Evolutionary conservation across 768 basidiomycete genomes (phyloP).

Genomic region (Collybia sp.): DNA sequence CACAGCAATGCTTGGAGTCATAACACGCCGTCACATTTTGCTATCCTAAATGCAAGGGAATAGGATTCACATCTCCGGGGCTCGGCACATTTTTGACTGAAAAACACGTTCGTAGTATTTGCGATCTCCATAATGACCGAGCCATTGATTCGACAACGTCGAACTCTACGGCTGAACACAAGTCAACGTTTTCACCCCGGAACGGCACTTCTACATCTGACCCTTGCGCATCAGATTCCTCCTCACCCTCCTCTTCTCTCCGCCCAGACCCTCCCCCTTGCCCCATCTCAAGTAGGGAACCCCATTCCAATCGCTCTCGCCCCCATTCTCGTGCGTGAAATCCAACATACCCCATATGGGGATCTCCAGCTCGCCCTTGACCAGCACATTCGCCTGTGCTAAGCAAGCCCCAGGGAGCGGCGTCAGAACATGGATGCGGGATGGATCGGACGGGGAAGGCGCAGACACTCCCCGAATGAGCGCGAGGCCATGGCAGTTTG

Average conservation of each 20-base stretch:
- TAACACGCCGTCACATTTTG: no score
- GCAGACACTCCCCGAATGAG: conserved; percentile 54
- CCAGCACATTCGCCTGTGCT: conserved; percentile 39
- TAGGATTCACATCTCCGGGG: no score
- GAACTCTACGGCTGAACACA: no score
- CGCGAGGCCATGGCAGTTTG: conserved; percentile 71
- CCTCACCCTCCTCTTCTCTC: conserved; percentile 66
- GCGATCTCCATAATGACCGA: no score
- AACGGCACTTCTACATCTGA: conserved; percentile 44
- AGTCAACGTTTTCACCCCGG: no score
- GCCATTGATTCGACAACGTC: no score
- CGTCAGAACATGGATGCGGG: conserved; percentile 72
- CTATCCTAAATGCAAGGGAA: no score
- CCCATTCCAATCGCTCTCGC: conserved; percentile 47
- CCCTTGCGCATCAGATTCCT: conserved; percentile 85
- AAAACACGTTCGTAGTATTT: no score
- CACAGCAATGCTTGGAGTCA: no score
- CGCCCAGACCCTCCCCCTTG: conserved; percentile 65
- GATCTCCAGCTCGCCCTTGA: conserved; percentile 87
- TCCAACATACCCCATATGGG: conserved; percentile 89
- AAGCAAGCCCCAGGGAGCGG: conserved; percentile 58
- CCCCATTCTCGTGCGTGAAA: conserved; percentile 36
- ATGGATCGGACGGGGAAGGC: conserved; percentile 11
- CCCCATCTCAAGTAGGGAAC: conserved; percentile 81
- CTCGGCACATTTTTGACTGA: no score